Conservation (phyloP, 1,284 basidiomycete species). For the Marasmius sp. region DNA sequence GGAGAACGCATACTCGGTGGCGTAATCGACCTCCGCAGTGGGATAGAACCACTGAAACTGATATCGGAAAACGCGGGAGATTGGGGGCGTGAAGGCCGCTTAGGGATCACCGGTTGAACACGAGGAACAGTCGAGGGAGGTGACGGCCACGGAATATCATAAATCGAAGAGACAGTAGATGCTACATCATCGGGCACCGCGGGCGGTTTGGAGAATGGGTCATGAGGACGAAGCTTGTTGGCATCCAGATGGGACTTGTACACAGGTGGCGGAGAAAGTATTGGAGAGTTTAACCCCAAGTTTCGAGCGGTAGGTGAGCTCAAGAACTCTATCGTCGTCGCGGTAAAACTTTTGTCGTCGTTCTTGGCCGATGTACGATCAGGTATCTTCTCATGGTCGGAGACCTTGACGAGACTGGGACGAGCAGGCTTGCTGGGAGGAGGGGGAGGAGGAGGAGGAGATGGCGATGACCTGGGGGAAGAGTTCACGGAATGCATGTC, state of each 20-base stretch:
- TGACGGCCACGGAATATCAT: conserved; percentile 31
- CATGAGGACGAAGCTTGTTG: conserved; percentile 3
- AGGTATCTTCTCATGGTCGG: not conserved
- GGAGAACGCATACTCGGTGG: not conserved
- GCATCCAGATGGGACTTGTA: not conserved
- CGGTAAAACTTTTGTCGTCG: conserved; percentile 45
- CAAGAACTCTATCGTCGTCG: conserved; percentile 48
- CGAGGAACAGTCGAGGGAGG: conserved; percentile 20
- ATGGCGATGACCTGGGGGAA: conserved; percentile 12
- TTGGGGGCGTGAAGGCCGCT: not conserved
- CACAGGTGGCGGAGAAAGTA: conserved; percentile 21
- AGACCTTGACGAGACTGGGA: conserved; percentile 20
- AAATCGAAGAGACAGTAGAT: conserved; percentile 30
- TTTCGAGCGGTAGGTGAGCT: conserved; percentile 36
- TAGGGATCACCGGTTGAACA: not conserved
- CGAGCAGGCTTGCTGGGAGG: conserved; percentile 24
- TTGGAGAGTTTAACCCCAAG: conserved; percentile 29
- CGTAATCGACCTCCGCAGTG: not conserved
- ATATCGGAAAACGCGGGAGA: conserved; percentile 11
- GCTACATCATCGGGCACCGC: conserved; percentile 22
- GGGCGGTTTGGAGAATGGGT: conserved; percentile 2
- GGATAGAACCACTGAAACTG: not conserved
- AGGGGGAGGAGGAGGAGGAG: conserved; percentile 18
- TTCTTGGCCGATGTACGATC: conserved; percentile 18
- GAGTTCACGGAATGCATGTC: conserved; percentile 29